Base-by-base conservation (phyloP, 345 rosid genomes). In the Clarkia xantiana region DNA sequence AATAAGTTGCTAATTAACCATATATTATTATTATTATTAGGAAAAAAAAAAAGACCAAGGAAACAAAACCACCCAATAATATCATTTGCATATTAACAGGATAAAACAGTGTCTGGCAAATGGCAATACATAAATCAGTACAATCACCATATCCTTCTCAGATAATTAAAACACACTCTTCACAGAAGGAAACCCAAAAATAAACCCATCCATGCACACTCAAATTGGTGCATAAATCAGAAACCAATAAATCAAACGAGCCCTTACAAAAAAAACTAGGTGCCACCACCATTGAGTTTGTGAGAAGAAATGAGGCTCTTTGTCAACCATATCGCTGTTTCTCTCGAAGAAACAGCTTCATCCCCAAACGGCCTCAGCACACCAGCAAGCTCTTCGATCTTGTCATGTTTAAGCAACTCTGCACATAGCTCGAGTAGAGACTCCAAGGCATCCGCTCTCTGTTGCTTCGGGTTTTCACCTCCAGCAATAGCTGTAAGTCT, bases 321-420 rank as follows among this genome's bases (percentile, higher is more conserved):
- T 15, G 95, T 86, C 56, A 91, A 73, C 96, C 90, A 91, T 53
- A 91, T 91, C 18, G 98, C 98, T 15, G 98, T 91, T 66, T 91
- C 98, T 57, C 96, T 84, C 0, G 98, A 89, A 3, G 98, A 91
- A 5, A 84, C 94, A 10, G 66, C 65, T 59, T 91, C 98, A 62
- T 82, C 94, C 2, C 96, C 96, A 41, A 91, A 91, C 20, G 98
- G 98, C 57, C 76, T 76, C 34, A 86, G 80, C 62, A 91, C 81
- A 45, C 96, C 94, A 10, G 93, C 60, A 45, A 91, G 95, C 56
- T 91, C 98, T 11, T 86, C 86, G 10, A 73, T 62, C 56, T 86
- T 86, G 43, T 86, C 94, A 50, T 86, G 90, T 72, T 80, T 86
- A 44, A 91, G 87, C 40, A 91, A 75, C 74, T 74, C 63, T 4